Conservation (phyloP, 2,329 filamentous ascomycete genomes). For the Arthroderma sp. region DNA sequence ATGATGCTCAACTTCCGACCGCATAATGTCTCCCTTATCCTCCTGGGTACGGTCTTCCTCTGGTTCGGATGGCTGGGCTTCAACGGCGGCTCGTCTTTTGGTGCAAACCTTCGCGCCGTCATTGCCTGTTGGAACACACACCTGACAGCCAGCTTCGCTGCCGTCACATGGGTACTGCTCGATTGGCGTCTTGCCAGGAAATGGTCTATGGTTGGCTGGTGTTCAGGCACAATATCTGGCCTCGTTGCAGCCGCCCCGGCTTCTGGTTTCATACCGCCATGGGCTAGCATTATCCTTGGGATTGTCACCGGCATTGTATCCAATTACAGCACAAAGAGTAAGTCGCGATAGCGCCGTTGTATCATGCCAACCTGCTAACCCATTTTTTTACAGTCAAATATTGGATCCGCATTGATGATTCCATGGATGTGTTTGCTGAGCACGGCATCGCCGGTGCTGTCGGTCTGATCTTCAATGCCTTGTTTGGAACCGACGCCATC, state of each 20-base stretch:
- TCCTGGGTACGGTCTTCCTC: slow-evolving; percentile 84
- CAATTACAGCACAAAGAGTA: slow-evolving; percentile 81
- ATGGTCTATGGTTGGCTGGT: slow-evolving; percentile 91
- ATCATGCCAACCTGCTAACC: slow-evolving; percentile 7
- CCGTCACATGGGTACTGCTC: slow-evolving; percentile 86
- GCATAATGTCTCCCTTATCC: slow-evolving; percentile 96
- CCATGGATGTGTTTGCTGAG: slow-evolving; percentile 82
- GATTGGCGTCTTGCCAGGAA: slow-evolving; percentile 90
- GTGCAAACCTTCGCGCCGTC: slow-evolving; percentile 81
- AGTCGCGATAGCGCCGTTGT: slow-evolving; percentile 25
- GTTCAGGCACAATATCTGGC: slow-evolving; percentile 74
- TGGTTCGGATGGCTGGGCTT: slow-evolving; percentile 99
- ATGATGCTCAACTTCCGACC: slow-evolving; percentile 99
- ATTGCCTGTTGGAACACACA: slow-evolving; percentile 99
- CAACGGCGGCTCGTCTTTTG: slow-evolving; percentile 91
- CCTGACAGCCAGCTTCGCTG: slow-evolving; percentile 79
- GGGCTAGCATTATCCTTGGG: slow-evolving; percentile 49
- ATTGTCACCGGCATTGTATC: slow-evolving; percentile 52
- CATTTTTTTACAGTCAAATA: slow-evolving; percentile 43
- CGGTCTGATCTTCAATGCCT: slow-evolving; percentile 63
- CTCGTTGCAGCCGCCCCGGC: slow-evolving; percentile 79
- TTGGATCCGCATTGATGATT: slow-evolving; percentile 70
- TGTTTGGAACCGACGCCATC: slow-evolving; percentile 64
- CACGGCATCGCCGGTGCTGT: slow-evolving; percentile 74
- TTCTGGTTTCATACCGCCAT: slow-evolving; percentile 62